phyloP scores from a whole-genome alignment of 1,284 basidiomycete species.

The Trichosporon faecale region DNA sequence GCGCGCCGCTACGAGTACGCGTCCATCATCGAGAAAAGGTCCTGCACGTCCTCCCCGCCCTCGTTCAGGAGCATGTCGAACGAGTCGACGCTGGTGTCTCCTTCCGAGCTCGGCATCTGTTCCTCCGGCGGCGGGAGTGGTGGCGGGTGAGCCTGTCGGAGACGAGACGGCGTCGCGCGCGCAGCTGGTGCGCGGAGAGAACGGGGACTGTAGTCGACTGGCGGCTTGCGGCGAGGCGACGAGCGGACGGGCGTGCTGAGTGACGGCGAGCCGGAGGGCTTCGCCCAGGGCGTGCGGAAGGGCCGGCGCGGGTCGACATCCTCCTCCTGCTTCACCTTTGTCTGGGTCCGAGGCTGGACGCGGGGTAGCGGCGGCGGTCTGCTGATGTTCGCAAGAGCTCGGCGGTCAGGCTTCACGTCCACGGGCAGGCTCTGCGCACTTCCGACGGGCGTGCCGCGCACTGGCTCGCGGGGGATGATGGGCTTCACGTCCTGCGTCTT shows the following conservation, averaged over 20 bases:
- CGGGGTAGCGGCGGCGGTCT: not conserved
- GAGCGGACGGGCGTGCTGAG: not conserved
- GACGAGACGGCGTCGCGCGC: not conserved
- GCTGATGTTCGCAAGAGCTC: not conserved
- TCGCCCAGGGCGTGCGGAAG: constrained; percentile 7
- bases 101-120: constrained; percentile 22
- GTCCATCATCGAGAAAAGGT: constrained; percentile 29
- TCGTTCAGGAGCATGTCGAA: constrained; percentile 34
- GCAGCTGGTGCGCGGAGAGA: not conserved
- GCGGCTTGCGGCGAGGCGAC: not conserved
- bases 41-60: constrained; percentile 35
- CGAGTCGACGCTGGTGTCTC: constrained; percentile 38
- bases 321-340: not conserved
- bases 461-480: not conserved
- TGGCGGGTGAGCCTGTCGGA: not conserved
- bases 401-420: not conserved
- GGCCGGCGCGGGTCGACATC: constrained; percentile 4
- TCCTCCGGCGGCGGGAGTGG: not conserved
- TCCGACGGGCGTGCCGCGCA: not conserved
- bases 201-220: not conserved
- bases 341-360: not conserved
- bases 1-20: constrained; percentile 7
- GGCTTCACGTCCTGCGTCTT: not conserved
- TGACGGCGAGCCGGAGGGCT: not conserved
- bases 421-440: not conserved